phyloP scores from a whole-genome alignment of 1,284 basidiomycete genomes.

The Fistulinella cinereoalba region DNA sequence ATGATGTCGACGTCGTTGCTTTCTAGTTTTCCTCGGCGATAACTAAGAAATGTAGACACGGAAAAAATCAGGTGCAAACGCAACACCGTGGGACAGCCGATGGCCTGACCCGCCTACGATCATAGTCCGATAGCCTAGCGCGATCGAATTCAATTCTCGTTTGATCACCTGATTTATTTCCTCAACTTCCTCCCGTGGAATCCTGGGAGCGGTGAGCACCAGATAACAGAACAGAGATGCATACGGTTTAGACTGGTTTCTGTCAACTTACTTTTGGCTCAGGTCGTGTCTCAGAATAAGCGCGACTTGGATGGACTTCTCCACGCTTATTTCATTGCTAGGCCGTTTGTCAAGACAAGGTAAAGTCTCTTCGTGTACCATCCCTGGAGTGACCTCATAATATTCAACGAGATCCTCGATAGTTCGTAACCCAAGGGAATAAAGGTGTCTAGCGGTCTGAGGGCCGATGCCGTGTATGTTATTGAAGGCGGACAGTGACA shows the following conservation, averaged over 20 bases:
- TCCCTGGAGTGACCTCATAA: constrained; percentile 46
- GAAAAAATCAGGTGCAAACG: no score
- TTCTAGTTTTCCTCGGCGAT: constrained; percentile 68
- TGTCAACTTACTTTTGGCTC: constrained; percentile 28
- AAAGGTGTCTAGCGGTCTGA: constrained; percentile 59
- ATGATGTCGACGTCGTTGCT: constrained; percentile 82
- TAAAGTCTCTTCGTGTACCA: constrained; percentile 5
- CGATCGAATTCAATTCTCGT: constrained; percentile 52
- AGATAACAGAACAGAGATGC: neutral
- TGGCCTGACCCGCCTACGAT: constrained; percentile 75
- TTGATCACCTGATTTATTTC: constrained; percentile 58
- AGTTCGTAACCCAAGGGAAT: constrained; percentile 56
- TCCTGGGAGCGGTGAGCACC: constrained; percentile 36
- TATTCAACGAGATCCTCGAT: constrained; percentile 62
- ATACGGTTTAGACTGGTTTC: neutral
- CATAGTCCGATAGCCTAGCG: constrained; percentile 59
- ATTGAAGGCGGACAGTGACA: constrained; percentile 55
- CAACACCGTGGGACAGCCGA: no score
- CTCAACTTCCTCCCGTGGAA: constrained; percentile 66
- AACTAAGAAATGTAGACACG: constrained; percentile 42
- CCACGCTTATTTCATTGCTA: constrained; percentile 16
- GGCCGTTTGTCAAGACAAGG: constrained; percentile 5
- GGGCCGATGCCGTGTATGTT: constrained; percentile 72
- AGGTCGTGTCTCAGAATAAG: constrained; percentile 54
- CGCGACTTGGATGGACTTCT: constrained; percentile 46